Base-by-base conservation (phyloP, 495 filamentous ascomycete genomes). In the Hypoxylon fuscum region DNA sequence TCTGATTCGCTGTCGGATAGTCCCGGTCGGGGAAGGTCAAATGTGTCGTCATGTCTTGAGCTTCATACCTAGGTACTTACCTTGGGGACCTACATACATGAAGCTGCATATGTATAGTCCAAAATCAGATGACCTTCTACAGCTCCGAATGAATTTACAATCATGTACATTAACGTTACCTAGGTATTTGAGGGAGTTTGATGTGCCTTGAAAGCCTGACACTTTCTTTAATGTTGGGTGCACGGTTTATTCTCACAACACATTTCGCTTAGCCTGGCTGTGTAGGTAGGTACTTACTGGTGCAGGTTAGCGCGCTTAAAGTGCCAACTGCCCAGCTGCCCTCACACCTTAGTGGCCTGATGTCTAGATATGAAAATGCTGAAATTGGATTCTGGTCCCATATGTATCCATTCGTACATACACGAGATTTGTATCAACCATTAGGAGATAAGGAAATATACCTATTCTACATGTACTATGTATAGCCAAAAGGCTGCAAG, bases 1-100 rank as follows among this genome's bases (percentile, higher is more conserved):
- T 50, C 8, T 60, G 23, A 60, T 65, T 65, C 25, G 55, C 20
- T 23, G 51, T 20, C 50, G 49, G 38, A 41, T 59, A 46, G 54
- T 38, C 38, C 55, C 55, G 49, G 20, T 53, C 9, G 10, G 40
- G 12, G 14, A 20, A 56, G n/a, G 18, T 38, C 27, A 34, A 32
- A 6, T 38, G 21, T 55, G 55, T 65, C 50, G 50, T 65, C 55
- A 59, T 50, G 50, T 29, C 25, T 27, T 11, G 27, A 53, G n/a
- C 0, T 53, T 42, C 37, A 38, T 46, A 46, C 29, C 8, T 35
- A 35, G 1, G 21, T 44, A 44, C n/a, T n/a, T n/a, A n/a, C n/a
- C n/a, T n/a, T n/a, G n/a, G n/a, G n/a, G n/a, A n/a, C n/a, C n/a
- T n/a, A n/a, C n/a, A n/a, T n/a, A n/a, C n/a, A n/a, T n/a, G n/a